These are phyloP conservation scores for Cornus florida DNA, from an alignment of 148 eudicot species.

Conservation along the genomic window DNA sequence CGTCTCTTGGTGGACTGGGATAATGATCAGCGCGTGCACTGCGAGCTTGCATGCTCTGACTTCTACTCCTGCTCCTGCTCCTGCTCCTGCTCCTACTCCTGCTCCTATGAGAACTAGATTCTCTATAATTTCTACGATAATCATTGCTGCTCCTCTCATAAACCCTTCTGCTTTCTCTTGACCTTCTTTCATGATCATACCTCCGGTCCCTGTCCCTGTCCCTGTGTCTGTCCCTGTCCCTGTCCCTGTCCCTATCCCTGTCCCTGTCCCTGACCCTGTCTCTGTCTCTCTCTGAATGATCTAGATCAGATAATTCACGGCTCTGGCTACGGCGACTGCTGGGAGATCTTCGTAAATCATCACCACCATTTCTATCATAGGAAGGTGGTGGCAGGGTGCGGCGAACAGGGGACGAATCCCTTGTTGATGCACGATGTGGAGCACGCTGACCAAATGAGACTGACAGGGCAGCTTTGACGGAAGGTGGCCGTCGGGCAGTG, in stretches of 20 bases:
- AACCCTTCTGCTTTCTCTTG: slow-evolving; percentile 61
- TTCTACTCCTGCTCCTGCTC: slow-evolving; percentile 56
- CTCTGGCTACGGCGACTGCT: slow-evolving; percentile 73
- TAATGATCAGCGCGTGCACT: slow-evolving; percentile 31
- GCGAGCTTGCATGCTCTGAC: slow-evolving; percentile 50
- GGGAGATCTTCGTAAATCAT: slow-evolving; percentile 68
- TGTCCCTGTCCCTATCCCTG: slow-evolving; percentile 24
- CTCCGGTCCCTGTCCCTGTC: slow-evolving; percentile 46
- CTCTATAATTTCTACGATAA: no score
- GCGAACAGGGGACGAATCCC: slow-evolving; percentile 95
- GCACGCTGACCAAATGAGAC: slow-evolving; percentile 98
- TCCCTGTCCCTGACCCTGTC: slow-evolving; percentile 26
- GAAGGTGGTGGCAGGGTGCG: slow-evolving; percentile 61
- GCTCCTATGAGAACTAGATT: slow-evolving; percentile 13
- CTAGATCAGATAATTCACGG: slow-evolving; percentile 75
- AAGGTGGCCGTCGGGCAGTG: slow-evolving; percentile 95
- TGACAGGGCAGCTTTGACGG: slow-evolving; percentile 95
- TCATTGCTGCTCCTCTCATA: slow-evolving; percentile 23
- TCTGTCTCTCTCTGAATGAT: slow-evolving; percentile 39
- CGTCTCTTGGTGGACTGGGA: slow-evolving; percentile 44
- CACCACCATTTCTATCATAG: slow-evolving; percentile 43
- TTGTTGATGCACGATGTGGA: slow-evolving; percentile 91
- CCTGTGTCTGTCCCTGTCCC: slow-evolving; percentile 40
- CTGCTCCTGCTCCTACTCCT: slow-evolving; percentile 49
- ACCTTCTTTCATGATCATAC: slow-evolving; percentile 57